A percentile compares a stretch with the other conserved stretches of the same genome.
These are phyloP conservation scores for Nicotiana noctiflora DNA, from an alignment of 257 asterid genomes.

Conservation along the genomic window DNA sequence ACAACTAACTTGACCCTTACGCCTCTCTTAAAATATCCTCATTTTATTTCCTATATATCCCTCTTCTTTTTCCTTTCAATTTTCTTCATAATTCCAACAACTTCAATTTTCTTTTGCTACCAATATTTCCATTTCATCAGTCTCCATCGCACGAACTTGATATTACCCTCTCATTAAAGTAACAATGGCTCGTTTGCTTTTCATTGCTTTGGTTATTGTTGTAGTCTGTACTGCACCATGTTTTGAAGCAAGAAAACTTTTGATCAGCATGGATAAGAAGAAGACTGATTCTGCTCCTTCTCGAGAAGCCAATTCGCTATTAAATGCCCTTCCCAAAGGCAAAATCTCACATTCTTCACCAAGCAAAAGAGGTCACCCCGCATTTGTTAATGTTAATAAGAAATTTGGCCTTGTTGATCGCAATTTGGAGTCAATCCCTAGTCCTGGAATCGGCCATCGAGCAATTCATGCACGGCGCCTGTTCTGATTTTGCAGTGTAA, in stretches of 20 bases:
- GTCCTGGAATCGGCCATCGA: background rate
- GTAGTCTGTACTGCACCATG: background rate
- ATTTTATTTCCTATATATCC: background rate
- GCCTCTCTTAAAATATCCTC: background rate
- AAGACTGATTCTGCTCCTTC: background rate
- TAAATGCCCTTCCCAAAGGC: constrained; percentile 7
- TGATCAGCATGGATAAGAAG: background rate
- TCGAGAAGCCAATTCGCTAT: background rate
- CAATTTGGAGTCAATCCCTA: background rate
- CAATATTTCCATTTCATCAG: background rate
- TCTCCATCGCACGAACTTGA: background rate
- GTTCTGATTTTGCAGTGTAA: background rate
- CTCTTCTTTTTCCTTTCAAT: background rate
- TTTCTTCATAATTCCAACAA: background rate
- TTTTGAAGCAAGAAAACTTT: background rate
- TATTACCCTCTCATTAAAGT: background rate
- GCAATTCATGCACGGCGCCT: background rate
- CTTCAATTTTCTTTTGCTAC: background rate
- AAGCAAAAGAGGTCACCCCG: constrained; percentile 7
- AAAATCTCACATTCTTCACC: constrained; percentile 2
- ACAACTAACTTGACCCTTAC: background rate
- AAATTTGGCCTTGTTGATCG: background rate
- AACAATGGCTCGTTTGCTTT: background rate
- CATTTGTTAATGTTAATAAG: background rate
- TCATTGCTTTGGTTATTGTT: background rate